A percentile compares a stretch with the other conserved stretches of the same genome.
Evolutionary conservation across 2,329 filamentous ascomycete species (phyloP).

Genomic region (Aureobasidium sp.): DNA sequence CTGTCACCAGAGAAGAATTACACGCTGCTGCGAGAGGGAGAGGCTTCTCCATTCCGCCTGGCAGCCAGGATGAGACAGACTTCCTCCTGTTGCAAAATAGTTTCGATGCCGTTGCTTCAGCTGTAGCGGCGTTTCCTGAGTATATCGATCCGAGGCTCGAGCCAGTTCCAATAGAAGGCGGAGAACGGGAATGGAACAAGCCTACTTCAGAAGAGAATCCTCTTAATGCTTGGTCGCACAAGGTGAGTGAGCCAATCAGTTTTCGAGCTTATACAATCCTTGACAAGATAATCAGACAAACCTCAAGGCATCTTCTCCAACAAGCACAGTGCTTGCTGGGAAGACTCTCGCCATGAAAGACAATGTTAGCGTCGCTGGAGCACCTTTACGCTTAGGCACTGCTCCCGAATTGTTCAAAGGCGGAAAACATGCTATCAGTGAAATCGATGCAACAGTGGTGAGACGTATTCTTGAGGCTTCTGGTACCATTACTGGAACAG

Average conservation of each 20-base stretch:
- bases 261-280: no score
- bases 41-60: constrained; percentile 22
- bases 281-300: constrained; percentile 18
- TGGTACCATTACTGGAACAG: constrained; percentile 38
- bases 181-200: constrained; percentile 22
- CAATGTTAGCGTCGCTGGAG: constrained; percentile 40
- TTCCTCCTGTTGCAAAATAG: constrained; percentile 26
- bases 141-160: constrained; percentile 32
- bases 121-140: constrained; percentile 25
- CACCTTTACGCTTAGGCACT: constrained; percentile 41
- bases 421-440: constrained; percentile 30
- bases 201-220: constrained; percentile 31
- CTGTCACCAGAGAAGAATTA: constrained; percentile 24
- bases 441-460: constrained; percentile 41
- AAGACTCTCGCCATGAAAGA: constrained; percentile 41
- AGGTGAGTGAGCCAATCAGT: background rate
- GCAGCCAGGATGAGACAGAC: constrained; percentile 21
- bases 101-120: constrained; percentile 23
- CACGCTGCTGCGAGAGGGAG: constrained; percentile 20
- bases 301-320: constrained; percentile 25
- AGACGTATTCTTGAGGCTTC: constrained; percentile 38
- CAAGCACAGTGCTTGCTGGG: constrained; percentile 23
- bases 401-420: constrained; percentile 32
- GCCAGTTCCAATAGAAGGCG: constrained; percentile 24
- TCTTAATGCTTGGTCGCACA: constrained; percentile 40